Conservation (phyloP, 345 rosid species). For the Eucalyptus cloeziana region DNA sequence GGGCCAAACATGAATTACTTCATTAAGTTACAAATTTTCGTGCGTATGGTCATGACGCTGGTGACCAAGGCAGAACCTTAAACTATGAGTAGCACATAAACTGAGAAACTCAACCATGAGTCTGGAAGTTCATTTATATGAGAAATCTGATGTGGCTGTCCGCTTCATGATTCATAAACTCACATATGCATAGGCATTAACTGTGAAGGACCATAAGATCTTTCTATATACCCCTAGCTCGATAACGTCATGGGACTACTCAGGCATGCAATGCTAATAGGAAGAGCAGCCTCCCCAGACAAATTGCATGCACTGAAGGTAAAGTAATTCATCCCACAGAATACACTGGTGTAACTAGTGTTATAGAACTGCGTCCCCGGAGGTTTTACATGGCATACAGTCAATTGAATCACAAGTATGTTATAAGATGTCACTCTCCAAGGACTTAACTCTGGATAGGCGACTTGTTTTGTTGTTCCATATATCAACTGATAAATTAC, state of each 20-base stretch:
- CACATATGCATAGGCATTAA: not conserved
- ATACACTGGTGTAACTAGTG: not conserved
- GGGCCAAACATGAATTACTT: not conserved
- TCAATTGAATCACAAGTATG: not conserved
- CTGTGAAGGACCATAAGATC: not conserved
- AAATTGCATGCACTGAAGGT: not conserved
- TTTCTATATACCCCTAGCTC: not conserved
- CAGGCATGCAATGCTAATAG: not conserved
- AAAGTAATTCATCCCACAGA: not conserved
- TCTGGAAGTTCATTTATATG: not conserved
- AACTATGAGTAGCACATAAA: not conserved
- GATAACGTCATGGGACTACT: not conserved
- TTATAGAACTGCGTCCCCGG: not conserved
- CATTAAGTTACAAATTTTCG: conserved; percentile 8
- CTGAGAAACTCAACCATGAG: not conserved
- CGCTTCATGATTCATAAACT: not conserved
- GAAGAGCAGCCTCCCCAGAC: not conserved
- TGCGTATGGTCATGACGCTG: conserved; percentile 67
- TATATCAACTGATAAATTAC: not conserved
- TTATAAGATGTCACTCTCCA: not conserved
- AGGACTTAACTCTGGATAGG: not conserved
- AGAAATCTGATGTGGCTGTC: not conserved
- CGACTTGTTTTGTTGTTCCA: not conserved
- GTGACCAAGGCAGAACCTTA: not conserved
- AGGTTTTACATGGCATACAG: not conserved